Percentiles rank a stretch among this genome's conserved stretches.
Conservation (phyloP, 495 filamentous ascomycete species). For the Parathielavia hyrcaniae region DNA sequence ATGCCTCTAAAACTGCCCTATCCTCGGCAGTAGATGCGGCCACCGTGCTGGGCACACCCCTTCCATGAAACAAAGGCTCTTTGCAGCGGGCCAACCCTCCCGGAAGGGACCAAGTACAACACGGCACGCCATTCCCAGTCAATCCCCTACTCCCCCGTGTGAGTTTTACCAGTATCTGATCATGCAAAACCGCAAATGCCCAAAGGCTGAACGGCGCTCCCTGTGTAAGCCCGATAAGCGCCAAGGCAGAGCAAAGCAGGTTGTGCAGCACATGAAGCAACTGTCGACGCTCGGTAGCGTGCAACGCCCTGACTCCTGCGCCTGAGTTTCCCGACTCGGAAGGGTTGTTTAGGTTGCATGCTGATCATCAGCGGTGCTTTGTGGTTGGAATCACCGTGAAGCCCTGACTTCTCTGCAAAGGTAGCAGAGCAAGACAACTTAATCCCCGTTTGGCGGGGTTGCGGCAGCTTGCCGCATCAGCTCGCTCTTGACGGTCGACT, state of each 20-base stretch:
- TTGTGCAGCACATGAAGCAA: not conserved
- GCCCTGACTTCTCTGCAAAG: not conserved
- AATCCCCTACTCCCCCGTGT: not conserved
- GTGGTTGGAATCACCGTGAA: not conserved
- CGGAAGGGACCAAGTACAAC: not conserved
- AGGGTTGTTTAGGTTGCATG: too few species aligned
- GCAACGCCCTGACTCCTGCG: not conserved
- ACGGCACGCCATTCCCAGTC: not conserved
- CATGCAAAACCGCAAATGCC: not conserved
- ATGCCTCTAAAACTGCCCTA: not conserved
- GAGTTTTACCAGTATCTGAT: not conserved
- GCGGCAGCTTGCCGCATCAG: constrained; percentile 15
- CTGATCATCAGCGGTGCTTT: too few species aligned
- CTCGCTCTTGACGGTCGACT: constrained; percentile 24
- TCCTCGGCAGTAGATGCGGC: not conserved
- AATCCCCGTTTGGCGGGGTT: constrained; percentile 13
- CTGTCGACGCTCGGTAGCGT: not conserved
- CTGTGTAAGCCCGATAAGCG: not conserved
- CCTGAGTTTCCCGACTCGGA: not conserved
- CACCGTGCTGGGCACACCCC: not conserved
- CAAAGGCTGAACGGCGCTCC: not conserved
- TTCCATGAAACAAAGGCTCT: not conserved
- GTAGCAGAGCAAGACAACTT: not conserved
- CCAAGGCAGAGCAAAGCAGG: not conserved
- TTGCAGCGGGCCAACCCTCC: not conserved